Evolutionary conservation across 2,329 filamentous ascomycete genomes (phyloP), one percentile per base, ranked within the genome.

Genomic region (Xylaria sp.): DNA sequence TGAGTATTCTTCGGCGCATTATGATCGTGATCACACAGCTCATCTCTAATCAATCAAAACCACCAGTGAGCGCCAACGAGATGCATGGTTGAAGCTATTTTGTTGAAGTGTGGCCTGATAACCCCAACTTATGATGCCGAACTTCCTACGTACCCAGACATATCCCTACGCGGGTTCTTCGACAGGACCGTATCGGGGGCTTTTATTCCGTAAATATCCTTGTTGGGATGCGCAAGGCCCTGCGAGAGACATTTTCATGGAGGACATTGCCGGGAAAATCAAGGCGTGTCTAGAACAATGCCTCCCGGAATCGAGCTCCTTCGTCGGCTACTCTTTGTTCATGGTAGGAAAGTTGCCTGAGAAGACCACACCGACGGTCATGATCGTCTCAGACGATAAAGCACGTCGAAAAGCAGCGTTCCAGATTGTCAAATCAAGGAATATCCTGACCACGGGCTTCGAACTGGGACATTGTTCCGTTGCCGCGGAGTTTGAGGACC

Each of bases 381-480:
- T 69, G 66, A 61, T 71, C 31, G 69, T 69, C 13, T 71, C 69
- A 11, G 66, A 69, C 13, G 66, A 71, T 42, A 69, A 71, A 38
- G 10, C 23, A 17, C 59, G 63, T 13, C 63, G 69, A 20, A 71
- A 71, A 40, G 56, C 56, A 11, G 69, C 69, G 4, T 68, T 69
- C 48, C 62, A 69, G 20, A 36, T 66, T 11, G 33, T 71, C 6
- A 68, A 71, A n/a, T 31, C 69, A 31, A 66, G 20, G 57, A 58
- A 56, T 44, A 63, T 69, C n/a, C 17, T 71, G 1, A 20, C 20
- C 5, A 15, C 63, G 4, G 69, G 69, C 3, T 71, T 71, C 49
- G 69, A 71, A 38, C 26, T 71, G 2, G 69, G 69, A 3, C 69
- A 71, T 33, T 71, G 69, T n/a, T 58, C 59, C 2, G 54, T 71